Percentiles rank a stretch among this genome's conserved stretches.
phyloP scores from a whole-genome alignment of 306 rosid genomes.

The Mimosa pudica region DNA sequence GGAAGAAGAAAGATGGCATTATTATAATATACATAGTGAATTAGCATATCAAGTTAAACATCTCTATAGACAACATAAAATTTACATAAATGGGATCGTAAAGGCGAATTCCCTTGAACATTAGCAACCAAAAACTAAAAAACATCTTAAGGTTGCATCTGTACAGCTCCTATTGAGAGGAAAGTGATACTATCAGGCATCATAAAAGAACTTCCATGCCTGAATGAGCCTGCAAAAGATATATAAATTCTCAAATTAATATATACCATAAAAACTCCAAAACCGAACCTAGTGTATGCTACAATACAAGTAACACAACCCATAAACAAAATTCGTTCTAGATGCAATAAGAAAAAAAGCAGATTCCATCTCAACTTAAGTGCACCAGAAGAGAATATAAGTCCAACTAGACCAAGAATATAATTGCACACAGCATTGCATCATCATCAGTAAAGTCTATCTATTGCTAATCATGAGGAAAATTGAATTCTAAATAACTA shows the following conservation, averaged over 20 bases:
- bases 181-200: background rate
- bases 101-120: background rate
- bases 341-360: too few relatives aligned
- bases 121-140: background rate
- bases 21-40: conserved; percentile 7
- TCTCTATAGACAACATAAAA: background rate
- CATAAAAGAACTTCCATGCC: background rate
- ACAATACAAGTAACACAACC: background rate
- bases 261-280: background rate
- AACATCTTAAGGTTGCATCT: conserved; percentile 6
- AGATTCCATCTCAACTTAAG: background rate
- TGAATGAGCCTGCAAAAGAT: conserved; percentile 20
- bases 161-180: conserved; percentile 17
- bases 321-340: background rate
- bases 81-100: background rate
- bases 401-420: background rate
- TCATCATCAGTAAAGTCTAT: background rate
- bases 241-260: background rate
- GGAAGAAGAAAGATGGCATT: background rate
- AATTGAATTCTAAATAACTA: background rate
- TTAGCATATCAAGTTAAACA: background rate
- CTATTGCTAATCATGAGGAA: background rate
- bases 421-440: background rate
- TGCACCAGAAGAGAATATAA: background rate
- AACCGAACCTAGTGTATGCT: background rate